A percentile compares a stretch with the other conserved stretches of the same genome.
phyloP scores from a whole-genome alignment of 805 yeast species.

The Yarrowia keelungensis region DNA sequence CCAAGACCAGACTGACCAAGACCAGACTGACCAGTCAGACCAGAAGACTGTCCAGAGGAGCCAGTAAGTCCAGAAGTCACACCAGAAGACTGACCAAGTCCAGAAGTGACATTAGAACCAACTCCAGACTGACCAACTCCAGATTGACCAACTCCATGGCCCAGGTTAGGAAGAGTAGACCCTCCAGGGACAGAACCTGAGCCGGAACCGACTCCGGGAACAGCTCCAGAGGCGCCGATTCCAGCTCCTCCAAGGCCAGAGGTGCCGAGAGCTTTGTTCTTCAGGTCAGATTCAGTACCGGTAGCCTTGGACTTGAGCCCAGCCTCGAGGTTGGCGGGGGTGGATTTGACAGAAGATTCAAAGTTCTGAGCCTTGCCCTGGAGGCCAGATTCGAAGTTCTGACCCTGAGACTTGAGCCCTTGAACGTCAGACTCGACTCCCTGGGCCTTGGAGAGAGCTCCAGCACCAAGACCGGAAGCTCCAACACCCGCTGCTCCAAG shows the following conservation, averaged over 20 bases:
- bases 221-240: neutral
- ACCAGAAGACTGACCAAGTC: neutral
- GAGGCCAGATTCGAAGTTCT: neutral
- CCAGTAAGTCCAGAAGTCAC: too few relatives aligned
- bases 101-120: neutral
- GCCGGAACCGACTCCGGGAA: neutral
- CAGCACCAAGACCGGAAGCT: neutral
- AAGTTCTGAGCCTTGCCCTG: too few relatives aligned
- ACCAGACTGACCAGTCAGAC: neutral
- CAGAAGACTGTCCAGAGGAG: neutral
- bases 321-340: neutral
- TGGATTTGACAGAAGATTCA: neutral
- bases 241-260: too few relatives aligned
- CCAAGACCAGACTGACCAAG: neutral
- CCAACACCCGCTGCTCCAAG: too few relatives aligned
- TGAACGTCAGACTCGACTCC: neutral
- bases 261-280: too few relatives aligned
- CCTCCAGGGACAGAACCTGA: conserved; percentile 5
- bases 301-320: neutral
- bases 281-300: neutral
- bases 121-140: neutral
- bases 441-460: neutral
- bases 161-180: neutral
- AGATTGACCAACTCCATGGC: neutral
- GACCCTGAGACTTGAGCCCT: neutral